phyloP scores from a whole-genome alignment of 2,329 filamentous ascomycete species.

The Leptographium flavum region DNA sequence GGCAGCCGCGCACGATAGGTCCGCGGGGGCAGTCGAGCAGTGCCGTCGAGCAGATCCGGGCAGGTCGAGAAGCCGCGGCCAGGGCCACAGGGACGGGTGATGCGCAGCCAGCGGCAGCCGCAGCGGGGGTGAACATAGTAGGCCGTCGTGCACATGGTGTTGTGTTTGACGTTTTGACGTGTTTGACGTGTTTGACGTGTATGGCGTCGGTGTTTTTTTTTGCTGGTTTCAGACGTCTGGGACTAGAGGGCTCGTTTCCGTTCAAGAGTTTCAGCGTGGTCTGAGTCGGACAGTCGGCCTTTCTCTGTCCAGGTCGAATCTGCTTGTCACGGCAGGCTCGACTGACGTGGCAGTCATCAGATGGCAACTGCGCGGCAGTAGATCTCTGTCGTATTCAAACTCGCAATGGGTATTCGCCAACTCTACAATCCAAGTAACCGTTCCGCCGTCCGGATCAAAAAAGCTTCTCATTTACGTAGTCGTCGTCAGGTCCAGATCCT shows the following conservation, averaged over 20 bases:
- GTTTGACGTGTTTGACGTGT: too few relatives aligned
- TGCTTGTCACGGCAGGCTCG: too few relatives aligned
- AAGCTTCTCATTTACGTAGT: slow-evolving; percentile 2
- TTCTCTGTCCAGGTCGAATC: too few relatives aligned
- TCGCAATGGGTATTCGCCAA: too few relatives aligned
- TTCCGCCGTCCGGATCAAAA: background rate
- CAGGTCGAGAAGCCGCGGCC: slow-evolving; percentile 37
- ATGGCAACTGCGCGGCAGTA: too few relatives aligned
- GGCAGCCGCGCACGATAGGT: slow-evolving; percentile 14
- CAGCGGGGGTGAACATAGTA: slow-evolving; percentile 34
- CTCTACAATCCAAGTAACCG: too few relatives aligned
- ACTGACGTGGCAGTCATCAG: too few relatives aligned
- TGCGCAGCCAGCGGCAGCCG: slow-evolving; percentile 36
- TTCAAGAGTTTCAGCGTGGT: too few relatives aligned
- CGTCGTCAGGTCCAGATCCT: slow-evolving; percentile 10
- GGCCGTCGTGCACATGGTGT: slow-evolving; percentile 31
- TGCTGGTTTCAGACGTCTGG: background rate
- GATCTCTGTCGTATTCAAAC: too few relatives aligned
- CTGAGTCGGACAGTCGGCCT: too few relatives aligned
- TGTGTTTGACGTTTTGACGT: too few relatives aligned
- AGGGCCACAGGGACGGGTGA: slow-evolving; percentile 31
- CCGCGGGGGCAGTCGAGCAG: slow-evolving; percentile 21
- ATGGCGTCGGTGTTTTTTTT: background rate
- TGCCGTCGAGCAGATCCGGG: slow-evolving; percentile 24
- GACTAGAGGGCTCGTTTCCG: too few relatives aligned